phyloP scores from a whole-genome alignment of 768 basidiomycete species.

The Mycena haematopus region DNA sequence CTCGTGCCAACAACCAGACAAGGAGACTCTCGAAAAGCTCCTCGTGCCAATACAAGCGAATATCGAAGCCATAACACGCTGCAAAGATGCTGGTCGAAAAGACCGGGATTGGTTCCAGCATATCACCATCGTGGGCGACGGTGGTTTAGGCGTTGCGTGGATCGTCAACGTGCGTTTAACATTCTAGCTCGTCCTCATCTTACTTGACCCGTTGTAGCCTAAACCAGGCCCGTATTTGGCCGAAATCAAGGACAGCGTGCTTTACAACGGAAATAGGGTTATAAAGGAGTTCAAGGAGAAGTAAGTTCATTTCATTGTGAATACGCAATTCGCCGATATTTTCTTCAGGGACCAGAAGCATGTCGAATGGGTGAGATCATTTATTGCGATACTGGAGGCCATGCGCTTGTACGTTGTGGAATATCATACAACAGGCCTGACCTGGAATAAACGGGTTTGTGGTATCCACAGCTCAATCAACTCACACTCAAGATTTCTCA shows the following conservation, averaged over 20 bases:
- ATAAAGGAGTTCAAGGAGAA: conserved; percentile 94
- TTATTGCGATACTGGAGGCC: conserved; percentile 73
- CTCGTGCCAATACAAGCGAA: conserved; percentile 73
- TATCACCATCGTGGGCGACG: conserved; percentile 82
- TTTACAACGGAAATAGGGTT: conserved; percentile 89
- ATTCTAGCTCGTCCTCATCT: neutral
- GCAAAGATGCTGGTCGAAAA: conserved; percentile 82
- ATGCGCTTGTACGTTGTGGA: conserved; percentile 84
- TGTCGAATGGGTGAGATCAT: conserved; percentile 85
- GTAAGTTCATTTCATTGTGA: conserved; percentile 49
- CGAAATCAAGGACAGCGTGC: conserved; percentile 84
- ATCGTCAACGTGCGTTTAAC: conserved; percentile 70
- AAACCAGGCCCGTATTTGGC: conserved; percentile 83
- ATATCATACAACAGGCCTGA: conserved; percentile 83
- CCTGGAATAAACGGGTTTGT: conserved; percentile 86
- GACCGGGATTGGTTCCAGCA: conserved; percentile 86
- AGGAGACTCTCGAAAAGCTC: conserved; percentile 59
- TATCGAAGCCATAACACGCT: conserved; percentile 77
- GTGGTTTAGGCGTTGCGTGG: conserved; percentile 86
- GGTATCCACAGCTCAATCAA: conserved; percentile 1
- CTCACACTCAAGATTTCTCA: conserved; percentile 4
- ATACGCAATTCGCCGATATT: neutral
- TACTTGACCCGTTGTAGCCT: conserved; percentile 51
- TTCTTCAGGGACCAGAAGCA: conserved; percentile 79
- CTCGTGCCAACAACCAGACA: conserved; percentile 81